Evolutionary conservation across 2,329 filamentous ascomycete species (phyloP).

Genomic region (Colletotrichum sp.): DNA sequence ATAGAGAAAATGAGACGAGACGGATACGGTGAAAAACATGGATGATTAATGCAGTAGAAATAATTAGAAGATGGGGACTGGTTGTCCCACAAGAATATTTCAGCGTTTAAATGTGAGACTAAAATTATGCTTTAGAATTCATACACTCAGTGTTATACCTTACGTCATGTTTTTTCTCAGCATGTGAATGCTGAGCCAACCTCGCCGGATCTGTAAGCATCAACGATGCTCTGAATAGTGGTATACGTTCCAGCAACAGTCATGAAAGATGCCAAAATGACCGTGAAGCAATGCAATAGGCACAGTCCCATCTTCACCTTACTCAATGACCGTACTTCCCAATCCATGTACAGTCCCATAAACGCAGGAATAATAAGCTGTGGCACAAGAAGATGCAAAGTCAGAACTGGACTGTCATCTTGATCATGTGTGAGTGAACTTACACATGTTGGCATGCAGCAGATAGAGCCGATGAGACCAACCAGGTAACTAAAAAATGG

Average conservation of each 20-base stretch:
- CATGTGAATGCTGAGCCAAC: conserved; percentile 8
- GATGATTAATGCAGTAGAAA: background rate
- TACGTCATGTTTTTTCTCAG: background rate
- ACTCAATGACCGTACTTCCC: background rate
- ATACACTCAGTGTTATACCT: background rate
- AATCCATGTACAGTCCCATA: background rate
- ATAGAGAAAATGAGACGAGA: background rate
- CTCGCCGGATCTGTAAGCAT: conserved; percentile 26
- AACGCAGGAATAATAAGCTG: background rate
- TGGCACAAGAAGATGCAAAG: background rate
- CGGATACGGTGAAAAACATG: background rate
- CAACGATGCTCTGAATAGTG: conserved; percentile 29
- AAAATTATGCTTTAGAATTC: background rate
- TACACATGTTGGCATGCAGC: conserved; percentile 32
- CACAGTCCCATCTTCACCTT: background rate
- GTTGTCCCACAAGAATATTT: background rate
- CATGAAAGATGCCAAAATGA: conserved; percentile 26
- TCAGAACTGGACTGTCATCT: background rate
- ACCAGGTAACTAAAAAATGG: conserved; percentile 31
- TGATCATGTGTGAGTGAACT: conserved; percentile 23
- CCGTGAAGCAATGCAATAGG: background rate
- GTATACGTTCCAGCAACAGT: conserved; percentile 30
- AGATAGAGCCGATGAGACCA: conserved; percentile 29
- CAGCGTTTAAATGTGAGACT: background rate
- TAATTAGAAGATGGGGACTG: background rate